phyloP scores from a whole-genome alignment of 2,329 filamentous ascomycete species.

The Fusarium kyushuense region DNA sequence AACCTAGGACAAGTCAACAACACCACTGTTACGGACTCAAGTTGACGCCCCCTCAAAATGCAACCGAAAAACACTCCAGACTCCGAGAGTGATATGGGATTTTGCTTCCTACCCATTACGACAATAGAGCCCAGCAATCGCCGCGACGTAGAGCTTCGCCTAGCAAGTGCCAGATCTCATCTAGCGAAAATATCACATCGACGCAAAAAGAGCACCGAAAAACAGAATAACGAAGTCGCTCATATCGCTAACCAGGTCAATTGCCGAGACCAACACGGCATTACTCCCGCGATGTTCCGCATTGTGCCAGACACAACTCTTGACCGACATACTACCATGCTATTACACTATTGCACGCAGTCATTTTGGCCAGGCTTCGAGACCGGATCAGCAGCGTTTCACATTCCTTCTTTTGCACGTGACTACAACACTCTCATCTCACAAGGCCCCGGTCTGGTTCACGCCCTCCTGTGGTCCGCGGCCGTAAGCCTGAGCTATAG shows the following conservation, averaged over 20 bases:
- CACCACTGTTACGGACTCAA: rapidly evolving
- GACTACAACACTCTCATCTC: conserved; percentile 13
- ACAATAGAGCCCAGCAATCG: background rate
- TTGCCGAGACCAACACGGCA: background rate
- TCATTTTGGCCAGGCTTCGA: conserved; percentile 24
- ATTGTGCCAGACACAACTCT: background rate
- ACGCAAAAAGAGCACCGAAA: background rate
- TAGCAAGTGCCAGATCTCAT: conserved; percentile 15
- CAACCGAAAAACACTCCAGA: rapidly evolving
- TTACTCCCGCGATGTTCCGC: background rate
- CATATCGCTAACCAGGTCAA: no score
- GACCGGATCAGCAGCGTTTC: conserved; percentile 2
- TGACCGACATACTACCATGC: conserved; percentile 16
- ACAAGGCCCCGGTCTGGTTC: conserved; percentile 12
- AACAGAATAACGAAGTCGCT: rapidly evolving
- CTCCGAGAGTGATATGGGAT: rapidly evolving
- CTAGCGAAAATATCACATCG: conserved; percentile 6
- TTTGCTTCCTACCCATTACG: conserved; percentile 1
- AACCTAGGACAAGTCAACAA: background rate
- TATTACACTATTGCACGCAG: conserved; percentile 14
- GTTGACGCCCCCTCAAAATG: background rate
- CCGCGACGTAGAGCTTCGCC: conserved; percentile 16
- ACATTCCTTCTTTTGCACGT: conserved; percentile 6
- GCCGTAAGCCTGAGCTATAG: conserved; percentile 7
- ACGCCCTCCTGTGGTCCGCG: conserved; percentile 16